Conservation (phyloP, 2,329 filamentous ascomycete genomes). For the Dactylellina parvicollis region DNA sequence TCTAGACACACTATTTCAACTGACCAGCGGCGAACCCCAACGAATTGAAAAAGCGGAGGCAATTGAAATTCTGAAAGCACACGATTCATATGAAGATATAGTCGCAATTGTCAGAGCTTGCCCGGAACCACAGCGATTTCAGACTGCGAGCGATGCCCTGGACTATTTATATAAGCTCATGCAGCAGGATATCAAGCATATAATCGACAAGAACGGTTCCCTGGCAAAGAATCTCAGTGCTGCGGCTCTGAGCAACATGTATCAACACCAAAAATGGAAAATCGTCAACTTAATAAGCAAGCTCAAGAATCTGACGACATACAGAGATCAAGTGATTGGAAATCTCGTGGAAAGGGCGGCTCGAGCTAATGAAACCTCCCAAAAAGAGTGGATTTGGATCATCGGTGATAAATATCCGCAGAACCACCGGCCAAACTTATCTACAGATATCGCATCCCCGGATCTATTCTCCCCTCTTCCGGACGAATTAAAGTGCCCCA, state of each 20-base stretch:
- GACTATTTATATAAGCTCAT: neutral
- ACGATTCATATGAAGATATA: constrained; percentile 4
- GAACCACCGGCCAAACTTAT: neutral
- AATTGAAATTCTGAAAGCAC: neutral
- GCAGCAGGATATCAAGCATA: neutral
- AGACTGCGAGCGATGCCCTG: neutral
- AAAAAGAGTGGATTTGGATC: neutral
- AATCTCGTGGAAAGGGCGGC: neutral
- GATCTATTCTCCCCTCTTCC: constrained; percentile 54
- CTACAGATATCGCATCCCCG: neutral
- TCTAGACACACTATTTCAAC: neutral
- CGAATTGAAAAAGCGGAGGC: neutral
- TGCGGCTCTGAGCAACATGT: neutral
- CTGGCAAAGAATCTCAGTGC: neutral
- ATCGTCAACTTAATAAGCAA: neutral
- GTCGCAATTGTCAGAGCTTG: neutral
- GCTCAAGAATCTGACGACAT: neutral
- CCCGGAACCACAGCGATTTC: neutral
- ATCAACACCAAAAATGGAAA: neutral
- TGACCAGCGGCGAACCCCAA: neutral
- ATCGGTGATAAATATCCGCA: too few species aligned
- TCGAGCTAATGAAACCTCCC: neutral
- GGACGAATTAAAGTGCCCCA: constrained; percentile 59
- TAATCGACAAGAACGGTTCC: neutral
- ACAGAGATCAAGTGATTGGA: neutral